Evolutionary conservation across 169 alveolate genomes (phyloP), one percentile per base, ranked within the genome.

Genomic region (Neospora caninum): DNA sequence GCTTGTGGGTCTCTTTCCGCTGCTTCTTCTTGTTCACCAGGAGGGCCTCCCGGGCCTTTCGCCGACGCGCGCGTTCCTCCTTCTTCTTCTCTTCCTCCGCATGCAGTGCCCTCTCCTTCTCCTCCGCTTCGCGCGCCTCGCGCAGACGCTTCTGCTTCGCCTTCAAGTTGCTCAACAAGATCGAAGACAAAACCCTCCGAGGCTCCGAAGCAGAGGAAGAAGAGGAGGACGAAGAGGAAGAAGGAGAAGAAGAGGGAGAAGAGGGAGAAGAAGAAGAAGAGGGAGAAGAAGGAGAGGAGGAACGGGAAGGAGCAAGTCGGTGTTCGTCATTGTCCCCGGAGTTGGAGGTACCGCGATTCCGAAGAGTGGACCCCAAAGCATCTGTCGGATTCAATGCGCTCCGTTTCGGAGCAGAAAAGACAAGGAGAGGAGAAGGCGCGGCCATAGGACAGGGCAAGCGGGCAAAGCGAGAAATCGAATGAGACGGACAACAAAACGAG

Each of bases 81-180:
- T 31, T 82, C 89, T 82, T 42, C 89, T 38, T 41, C 41, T 82
- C 89, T 41, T 16, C 64, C 64, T 38, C 89, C 67, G 54, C 67
- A 18, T 82, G 67, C 67, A 39, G 38, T 39, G 67, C 53, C 89
- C 64, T 7, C 38, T 25, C n/a, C 67, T 39, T 36, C 64, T 82
- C 89, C 64, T 39, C 89, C 64, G 31, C 69, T 29, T 78, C 86
- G 43, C 86, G 86, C 20, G 86, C 86, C 45, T 78, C 86, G 86
- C 86, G 86, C 49, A 78, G 45, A 78, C 86, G 86, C 86, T 78
- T n/a, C 86, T 78, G 86, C 86, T 78, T n/a, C 39, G 86, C 86
- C 86, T 78, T 78, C 39, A 78, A n/a, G 45, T 78, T 78, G 45
- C 86, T 78, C 45, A 78, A n/a, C 49, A 78, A n/a, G 27, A 78